phyloP scores from a whole-genome alignment of 1,284 basidiomycete genomes.

The Ceratobasidium sp. region DNA sequence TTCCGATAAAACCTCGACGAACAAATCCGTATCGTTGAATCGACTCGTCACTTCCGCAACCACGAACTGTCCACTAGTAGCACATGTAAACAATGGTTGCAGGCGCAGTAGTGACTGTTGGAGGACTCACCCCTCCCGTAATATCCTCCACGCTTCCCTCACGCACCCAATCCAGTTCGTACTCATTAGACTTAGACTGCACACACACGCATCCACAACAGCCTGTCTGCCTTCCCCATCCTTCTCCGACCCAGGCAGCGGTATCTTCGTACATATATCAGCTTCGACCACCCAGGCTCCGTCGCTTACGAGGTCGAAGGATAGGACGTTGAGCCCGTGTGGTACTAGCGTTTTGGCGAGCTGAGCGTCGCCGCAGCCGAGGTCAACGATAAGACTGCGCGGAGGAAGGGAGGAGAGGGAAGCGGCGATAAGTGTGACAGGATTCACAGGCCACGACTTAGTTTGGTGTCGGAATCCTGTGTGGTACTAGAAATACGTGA shows the following conservation, averaged over 20 bases:
- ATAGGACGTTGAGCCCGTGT: constrained; percentile 75
- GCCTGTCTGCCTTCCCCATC: constrained; percentile 64
- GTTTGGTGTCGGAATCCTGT: constrained; percentile 89
- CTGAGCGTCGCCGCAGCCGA: constrained; percentile 95
- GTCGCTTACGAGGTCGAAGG: constrained; percentile 84
- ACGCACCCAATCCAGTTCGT: constrained; percentile 95
- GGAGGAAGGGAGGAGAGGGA: constrained; percentile 67
- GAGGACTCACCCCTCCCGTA: constrained; percentile 77
- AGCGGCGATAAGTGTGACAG: constrained; percentile 75
- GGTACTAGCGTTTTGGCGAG: constrained; percentile 80
- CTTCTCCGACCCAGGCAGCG: constrained; percentile 82
- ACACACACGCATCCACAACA: constrained; percentile 90
- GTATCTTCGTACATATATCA: constrained; percentile 78
- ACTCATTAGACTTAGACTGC: constrained; percentile 96
- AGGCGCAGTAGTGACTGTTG: constrained; percentile 23
- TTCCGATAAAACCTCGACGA: constrained; percentile 73
- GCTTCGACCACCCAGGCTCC: constrained; percentile 77
- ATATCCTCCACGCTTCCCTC: constrained; percentile 87
- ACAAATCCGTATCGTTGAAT: constrained; percentile 79
- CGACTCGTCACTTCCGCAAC: constrained; percentile 97
- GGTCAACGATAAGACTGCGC: constrained; percentile 84
- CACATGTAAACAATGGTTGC: background rate
- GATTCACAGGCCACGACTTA: constrained; percentile 90
- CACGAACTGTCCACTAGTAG: constrained; percentile 76
- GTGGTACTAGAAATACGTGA: constrained; percentile 75